Evolutionary conservation across 371 early-diverging fungal species (phyloP).

Genomic region (Syncephalastrum racemosum): DNA sequence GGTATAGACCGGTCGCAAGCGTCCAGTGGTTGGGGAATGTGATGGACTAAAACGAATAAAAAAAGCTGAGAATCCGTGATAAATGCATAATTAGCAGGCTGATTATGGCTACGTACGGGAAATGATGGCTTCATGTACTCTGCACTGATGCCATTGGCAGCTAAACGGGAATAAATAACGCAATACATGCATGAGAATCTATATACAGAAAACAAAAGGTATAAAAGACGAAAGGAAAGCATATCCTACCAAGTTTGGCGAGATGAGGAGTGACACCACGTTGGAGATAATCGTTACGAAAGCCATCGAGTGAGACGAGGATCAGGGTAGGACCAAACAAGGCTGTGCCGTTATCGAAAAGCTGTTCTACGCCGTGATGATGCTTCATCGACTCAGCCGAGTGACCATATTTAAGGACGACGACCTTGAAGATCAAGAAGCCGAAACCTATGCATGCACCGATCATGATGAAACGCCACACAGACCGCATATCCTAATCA

Average conservation of each 20-base stretch:
- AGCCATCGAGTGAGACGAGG: slow-evolving; percentile 91
- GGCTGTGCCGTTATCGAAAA: slow-evolving; percentile 67
- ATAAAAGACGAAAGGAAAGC: not conserved
- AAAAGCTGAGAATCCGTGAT: not conserved
- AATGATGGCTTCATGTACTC: slow-evolving; percentile 75
- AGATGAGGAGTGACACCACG: slow-evolving; percentile 74
- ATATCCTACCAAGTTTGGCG: slow-evolving; percentile 50
- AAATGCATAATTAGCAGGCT: not conserved
- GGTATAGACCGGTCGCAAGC: slow-evolving; percentile 88
- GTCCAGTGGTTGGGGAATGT: slow-evolving; percentile 97
- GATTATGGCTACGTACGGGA: slow-evolving; percentile 48
- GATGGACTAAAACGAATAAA: slow-evolving; percentile 40
- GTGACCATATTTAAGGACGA: slow-evolving; percentile 18
- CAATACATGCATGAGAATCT: not conserved
- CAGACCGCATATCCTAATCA: slow-evolving; percentile 2
- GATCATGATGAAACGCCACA: slow-evolving; percentile 16
- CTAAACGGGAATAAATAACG: slow-evolving; percentile 19
- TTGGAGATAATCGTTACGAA: slow-evolving; percentile 82
- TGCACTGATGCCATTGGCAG: slow-evolving; percentile 50
- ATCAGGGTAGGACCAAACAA: slow-evolving; percentile 76
- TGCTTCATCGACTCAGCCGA: not conserved
- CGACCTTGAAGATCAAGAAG: slow-evolving; percentile 28
- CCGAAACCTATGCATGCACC: slow-evolving; percentile 24
- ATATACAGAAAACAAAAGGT: not conserved
- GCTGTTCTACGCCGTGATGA: slow-evolving; percentile 14